Evolutionary conservation across 208 protist species (phyloP).

Genomic region (Acanthamoeba quina): DNA sequence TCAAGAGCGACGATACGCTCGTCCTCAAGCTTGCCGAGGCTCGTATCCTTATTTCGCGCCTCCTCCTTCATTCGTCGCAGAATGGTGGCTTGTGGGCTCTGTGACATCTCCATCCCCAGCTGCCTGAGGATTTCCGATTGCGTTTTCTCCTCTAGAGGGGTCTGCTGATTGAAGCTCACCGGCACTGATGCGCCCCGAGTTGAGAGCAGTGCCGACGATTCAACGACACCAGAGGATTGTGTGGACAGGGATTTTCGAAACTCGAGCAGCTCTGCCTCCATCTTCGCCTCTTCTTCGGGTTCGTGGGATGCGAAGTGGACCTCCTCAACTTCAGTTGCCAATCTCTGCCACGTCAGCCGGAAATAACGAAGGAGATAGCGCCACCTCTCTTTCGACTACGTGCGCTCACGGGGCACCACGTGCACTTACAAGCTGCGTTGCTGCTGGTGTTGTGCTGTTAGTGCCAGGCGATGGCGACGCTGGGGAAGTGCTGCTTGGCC

Average conservation of each 20-base stretch:
- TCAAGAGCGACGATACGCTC: background rate
- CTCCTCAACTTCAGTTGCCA: too few relatives aligned
- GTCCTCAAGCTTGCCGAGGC: background rate
- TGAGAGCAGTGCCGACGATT: background rate
- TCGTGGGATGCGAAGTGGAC: too few relatives aligned
- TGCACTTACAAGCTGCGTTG: too few relatives aligned
- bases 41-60: background rate
- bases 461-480: conserved; percentile 25
- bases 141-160: background rate
- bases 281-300: background rate
- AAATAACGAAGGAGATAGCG: too few relatives aligned
- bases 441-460: background rate
- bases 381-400: too few relatives aligned
- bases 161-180: background rate
- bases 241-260: background rate
- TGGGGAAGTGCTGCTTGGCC: background rate
- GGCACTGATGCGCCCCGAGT: background rate
- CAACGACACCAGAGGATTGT: background rate
- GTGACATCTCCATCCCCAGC: conserved; percentile 3
- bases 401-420: too few relatives aligned
- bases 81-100: background rate
- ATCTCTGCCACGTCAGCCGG: too few relatives aligned
- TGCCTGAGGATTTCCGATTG: background rate
- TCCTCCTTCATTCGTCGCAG: background rate
- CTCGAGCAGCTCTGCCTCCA: background rate